A percentile compares a stretch with the other conserved stretches of the same genome.
phyloP scores from a whole-genome alignment of 2,329 filamentous ascomycete genomes.

The Fusarium sp. region DNA sequence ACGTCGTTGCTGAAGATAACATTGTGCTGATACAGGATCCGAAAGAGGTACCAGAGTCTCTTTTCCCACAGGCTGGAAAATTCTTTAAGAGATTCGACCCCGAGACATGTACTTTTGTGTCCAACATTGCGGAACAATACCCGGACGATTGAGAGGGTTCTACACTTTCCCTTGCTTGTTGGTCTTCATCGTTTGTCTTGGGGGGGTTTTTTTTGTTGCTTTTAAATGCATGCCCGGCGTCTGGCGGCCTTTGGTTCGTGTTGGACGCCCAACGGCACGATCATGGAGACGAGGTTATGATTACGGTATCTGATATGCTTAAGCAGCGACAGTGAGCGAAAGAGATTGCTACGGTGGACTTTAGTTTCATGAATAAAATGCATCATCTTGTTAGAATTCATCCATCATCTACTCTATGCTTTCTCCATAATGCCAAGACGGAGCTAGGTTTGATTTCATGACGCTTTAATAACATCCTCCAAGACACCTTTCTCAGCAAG shows the following conservation, averaged over 20 bases:
- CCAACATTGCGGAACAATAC: conserved; percentile 82
- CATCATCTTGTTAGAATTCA: neutral
- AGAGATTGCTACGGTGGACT: conserved; percentile 8
- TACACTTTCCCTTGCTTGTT: neutral
- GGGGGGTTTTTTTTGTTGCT: neutral
- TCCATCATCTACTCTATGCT: conserved; percentile 1
- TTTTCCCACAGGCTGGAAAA: conserved; percentile 78
- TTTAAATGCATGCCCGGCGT: conserved; percentile 12
- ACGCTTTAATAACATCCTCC: conserved; percentile 50
- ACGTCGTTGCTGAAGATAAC: conserved; percentile 72
- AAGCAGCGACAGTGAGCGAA: conserved; percentile 1
- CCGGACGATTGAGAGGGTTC: conserved; percentile 74
- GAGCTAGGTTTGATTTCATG: conserved; percentile 11
- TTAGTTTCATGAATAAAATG: conserved; percentile 2
- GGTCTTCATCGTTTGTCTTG: neutral
- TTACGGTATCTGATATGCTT: conserved; percentile 6
- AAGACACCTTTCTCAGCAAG: conserved; percentile 74
- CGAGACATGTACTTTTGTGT: conserved; percentile 74
- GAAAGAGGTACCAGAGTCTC: conserved; percentile 59
- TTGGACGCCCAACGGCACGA: neutral
- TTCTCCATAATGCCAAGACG: neutral
- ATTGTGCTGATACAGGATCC: conserved; percentile 68
- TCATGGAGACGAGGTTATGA: neutral
- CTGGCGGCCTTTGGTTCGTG: neutral
- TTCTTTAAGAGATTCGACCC: conserved; percentile 89